Conservation (phyloP, 1,284 basidiomycete genomes). For the Cryptococcus floricola region DNA sequence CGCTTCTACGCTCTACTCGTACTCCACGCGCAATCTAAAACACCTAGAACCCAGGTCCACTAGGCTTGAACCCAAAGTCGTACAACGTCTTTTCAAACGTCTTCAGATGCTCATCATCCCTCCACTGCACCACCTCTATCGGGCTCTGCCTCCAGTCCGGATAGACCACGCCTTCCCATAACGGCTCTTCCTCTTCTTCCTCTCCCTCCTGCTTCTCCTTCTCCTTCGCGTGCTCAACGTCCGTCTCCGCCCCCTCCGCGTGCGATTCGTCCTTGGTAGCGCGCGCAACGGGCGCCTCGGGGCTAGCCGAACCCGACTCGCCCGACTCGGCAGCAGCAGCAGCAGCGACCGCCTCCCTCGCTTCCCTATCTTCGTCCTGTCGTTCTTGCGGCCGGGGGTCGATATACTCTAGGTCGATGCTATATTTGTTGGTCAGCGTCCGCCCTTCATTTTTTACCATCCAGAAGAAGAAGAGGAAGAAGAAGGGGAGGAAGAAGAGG, state of each 20-base stretch:
- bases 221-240: constrained; percentile 7
- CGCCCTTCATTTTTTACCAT: not conserved
- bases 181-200: too few species aligned
- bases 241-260: not conserved
- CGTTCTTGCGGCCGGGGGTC: constrained; percentile 34
- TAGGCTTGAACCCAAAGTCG: constrained; percentile 43
- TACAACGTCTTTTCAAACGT: constrained; percentile 46
- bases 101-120: constrained; percentile 32
- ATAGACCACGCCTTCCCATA: constrained; percentile 10
- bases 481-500: not conserved
- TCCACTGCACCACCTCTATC: constrained; percentile 45
- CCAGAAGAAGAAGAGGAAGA: too few species aligned
- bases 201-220: not conserved
- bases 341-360: not conserved
- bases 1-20: too few species aligned
- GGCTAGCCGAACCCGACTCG: not conserved
- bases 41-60: constrained; percentile 33
- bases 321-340: not conserved
- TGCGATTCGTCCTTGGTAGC: not conserved
- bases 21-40: constrained; percentile 13
- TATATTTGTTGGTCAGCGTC: constrained; percentile 2
- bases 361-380: constrained; percentile 22
- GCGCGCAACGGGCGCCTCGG: not conserved
- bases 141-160: constrained; percentile 34
- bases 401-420: constrained; percentile 42